A percentile compares a stretch with the other conserved stretches of the same genome.
Evolutionary conservation across 2,329 filamentous ascomycete species (phyloP).

Genomic region (Hypoxylon sp.): DNA sequence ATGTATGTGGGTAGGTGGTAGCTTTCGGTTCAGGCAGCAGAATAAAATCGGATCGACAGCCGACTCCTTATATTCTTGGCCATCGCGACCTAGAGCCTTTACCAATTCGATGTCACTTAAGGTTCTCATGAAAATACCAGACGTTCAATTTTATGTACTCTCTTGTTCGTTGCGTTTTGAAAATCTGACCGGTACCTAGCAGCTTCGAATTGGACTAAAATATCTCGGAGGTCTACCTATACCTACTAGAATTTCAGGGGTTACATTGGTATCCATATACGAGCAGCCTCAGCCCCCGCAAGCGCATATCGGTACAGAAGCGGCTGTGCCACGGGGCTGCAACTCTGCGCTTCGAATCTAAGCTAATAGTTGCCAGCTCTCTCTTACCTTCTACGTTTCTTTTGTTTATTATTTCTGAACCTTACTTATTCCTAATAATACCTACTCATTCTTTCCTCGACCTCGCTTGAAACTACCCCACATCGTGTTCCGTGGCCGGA

Average conservation of each 20-base stretch:
- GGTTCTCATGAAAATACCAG: conserved; percentile 1
- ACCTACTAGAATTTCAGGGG: not conserved
- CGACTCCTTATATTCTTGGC: conserved; percentile 8
- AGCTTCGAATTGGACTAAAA: too few relatives aligned
- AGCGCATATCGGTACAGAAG: conserved; percentile 21
- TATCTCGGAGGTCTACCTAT: not conserved
- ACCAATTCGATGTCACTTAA: not conserved
- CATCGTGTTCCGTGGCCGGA: conserved; percentile 8
- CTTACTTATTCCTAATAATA: conserved; percentile 1
- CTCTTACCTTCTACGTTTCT: conserved; percentile 6
- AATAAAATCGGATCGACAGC: conserved; percentile 44
- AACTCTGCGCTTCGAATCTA: conserved; percentile 35
- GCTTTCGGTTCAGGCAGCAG: conserved; percentile 48
- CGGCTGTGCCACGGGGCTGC: conserved; percentile 33
- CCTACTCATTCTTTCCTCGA: not conserved
- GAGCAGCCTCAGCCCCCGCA: conserved; percentile 23
- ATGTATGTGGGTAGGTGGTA: conserved; percentile 1
- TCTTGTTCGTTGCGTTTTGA: conserved; percentile 2
- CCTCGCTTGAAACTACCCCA: conserved; percentile 6
- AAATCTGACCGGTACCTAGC: conserved; percentile 4
- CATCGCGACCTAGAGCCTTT: conserved; percentile 1
- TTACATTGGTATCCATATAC: conserved; percentile 9
- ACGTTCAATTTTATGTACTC: not conserved
- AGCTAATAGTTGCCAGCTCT: conserved; percentile 10
- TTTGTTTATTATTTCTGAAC: conserved; percentile 6